phyloP scores from a whole-genome alignment of 495 filamentous ascomycete genomes.

The Penicillium macrosclerotiorum region DNA sequence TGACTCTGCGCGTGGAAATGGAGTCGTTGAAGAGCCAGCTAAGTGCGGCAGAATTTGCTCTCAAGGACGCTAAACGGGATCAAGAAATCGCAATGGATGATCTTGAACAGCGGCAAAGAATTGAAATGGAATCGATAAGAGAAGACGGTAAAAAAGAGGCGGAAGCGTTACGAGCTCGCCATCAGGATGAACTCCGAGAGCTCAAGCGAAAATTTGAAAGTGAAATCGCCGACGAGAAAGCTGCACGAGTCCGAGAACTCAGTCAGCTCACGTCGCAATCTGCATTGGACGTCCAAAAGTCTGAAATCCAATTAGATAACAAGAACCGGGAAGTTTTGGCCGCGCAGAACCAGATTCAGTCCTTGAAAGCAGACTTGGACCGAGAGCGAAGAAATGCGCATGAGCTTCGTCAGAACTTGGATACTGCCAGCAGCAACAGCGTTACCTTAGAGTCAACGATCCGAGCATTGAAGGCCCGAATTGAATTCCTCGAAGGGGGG shows the following conservation, averaged over 20 bases:
- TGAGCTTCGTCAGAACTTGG: slow-evolving; percentile 59
- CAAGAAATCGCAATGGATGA: slow-evolving; percentile 61
- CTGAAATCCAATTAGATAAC: slow-evolving; percentile 58
- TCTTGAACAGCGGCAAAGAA: slow-evolving; percentile 44
- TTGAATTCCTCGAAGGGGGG: slow-evolving; percentile 85
- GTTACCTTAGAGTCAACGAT: slow-evolving; percentile 70
- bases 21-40: slow-evolving; percentile 53
- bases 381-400: slow-evolving; percentile 57
- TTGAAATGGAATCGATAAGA: slow-evolving; percentile 43
- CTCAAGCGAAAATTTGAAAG: slow-evolving; percentile 47
- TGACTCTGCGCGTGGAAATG: slow-evolving; percentile 56
- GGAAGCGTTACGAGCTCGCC: slow-evolving; percentile 37
- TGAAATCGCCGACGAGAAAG: slow-evolving; percentile 66
- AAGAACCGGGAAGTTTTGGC: slow-evolving; percentile 60
- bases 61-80: slow-evolving; percentile 52
- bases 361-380: slow-evolving; percentile 57
- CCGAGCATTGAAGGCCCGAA: slow-evolving; percentile 69
- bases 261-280: slow-evolving; percentile 61
- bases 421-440: slow-evolving; percentile 60
- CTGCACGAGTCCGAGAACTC: slow-evolving; percentile 58
- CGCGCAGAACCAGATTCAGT: slow-evolving; percentile 51
- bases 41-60: slow-evolving; percentile 34
- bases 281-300: slow-evolving; percentile 60
- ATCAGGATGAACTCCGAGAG: slow-evolving; percentile 50
- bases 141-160: slow-evolving; percentile 42